Percentiles rank a stretch among this genome's conserved stretches.
Conservation (phyloP, 2,329 filamentous ascomycete genomes). For the Penicillium hesseltinei region DNA sequence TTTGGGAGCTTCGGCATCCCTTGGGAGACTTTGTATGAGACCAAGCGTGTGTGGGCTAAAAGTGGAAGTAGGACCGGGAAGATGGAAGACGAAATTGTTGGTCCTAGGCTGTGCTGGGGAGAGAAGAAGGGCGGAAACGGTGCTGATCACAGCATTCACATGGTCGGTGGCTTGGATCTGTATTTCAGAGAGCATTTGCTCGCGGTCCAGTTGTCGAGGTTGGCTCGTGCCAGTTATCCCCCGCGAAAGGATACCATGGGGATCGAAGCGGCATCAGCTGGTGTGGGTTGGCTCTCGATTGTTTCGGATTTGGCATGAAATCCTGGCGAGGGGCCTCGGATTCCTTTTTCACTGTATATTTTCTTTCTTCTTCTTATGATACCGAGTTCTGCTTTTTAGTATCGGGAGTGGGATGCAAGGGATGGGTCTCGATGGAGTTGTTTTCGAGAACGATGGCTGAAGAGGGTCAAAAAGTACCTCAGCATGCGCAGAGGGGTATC, state of each 20-base stretch:
- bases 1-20: slow-evolving; percentile 10
- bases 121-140: slow-evolving; percentile 16
- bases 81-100: slow-evolving; percentile 19
- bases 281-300: slow-evolving; percentile 1
- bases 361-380: neutral
- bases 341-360: neutral
- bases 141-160: slow-evolving; percentile 14
- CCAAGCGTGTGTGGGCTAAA: slow-evolving; percentile 19
- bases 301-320: neutral
- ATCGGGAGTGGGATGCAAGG: slow-evolving; percentile 57
- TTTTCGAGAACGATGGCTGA: slow-evolving; percentile 63
- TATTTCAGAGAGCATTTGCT: slow-evolving; percentile 20
- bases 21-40: slow-evolving; percentile 21
- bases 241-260: slow-evolving; percentile 15
- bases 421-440: slow-evolving; percentile 70
- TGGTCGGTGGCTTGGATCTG: slow-evolving; percentile 15
- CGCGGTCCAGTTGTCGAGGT: slow-evolving; percentile 15
- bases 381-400: neutral
- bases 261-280: slow-evolving; percentile 8
- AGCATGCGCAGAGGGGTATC: slow-evolving; percentile 54
- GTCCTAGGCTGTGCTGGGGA: slow-evolving; percentile 15
- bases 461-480: slow-evolving; percentile 52
- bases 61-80: slow-evolving; percentile 14
- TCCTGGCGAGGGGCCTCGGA: too few species aligned
- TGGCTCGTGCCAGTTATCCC: slow-evolving; percentile 14